Conservation (phyloP, 2,329 filamentous ascomycete species). For the Phaeosphaeria sp. region DNA sequence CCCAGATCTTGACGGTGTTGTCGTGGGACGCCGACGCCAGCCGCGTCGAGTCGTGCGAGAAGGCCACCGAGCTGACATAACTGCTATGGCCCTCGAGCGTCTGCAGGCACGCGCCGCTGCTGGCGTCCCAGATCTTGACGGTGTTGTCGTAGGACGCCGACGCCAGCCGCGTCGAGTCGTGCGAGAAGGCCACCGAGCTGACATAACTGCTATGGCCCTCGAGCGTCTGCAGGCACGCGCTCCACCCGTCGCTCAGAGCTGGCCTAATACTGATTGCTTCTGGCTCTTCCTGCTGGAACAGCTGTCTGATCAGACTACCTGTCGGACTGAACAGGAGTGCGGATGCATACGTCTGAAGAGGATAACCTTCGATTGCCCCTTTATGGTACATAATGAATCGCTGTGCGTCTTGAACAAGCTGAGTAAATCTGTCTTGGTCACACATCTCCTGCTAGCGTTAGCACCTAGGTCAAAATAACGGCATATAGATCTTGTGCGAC, state of each 20-base stretch:
- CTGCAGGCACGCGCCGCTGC: too few species aligned
- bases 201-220: too few species aligned
- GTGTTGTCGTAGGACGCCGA: too few species aligned
- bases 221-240: too few species aligned
- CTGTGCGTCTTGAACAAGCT: conserved; percentile 20
- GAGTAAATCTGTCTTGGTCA: not conserved
- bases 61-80: too few species aligned
- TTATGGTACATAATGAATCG: conserved; percentile 33
- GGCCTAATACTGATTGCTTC: conserved; percentile 16
- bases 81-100: too few species aligned
- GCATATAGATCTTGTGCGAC: not conserved
- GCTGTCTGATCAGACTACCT: conserved; percentile 16
- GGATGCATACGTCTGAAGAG: conserved; percentile 32
- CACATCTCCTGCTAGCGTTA: not conserved
- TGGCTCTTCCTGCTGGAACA: conserved; percentile 22
- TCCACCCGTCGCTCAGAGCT: conserved; percentile 3
- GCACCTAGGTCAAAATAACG: not conserved
- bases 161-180: too few species aligned
- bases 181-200: too few species aligned
- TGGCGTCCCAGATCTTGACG: too few species aligned
- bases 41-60: too few species aligned
- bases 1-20: not conserved
- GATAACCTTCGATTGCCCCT: conserved; percentile 19
- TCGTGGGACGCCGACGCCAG: too few species aligned
- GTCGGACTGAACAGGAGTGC: conserved; percentile 28